Percentiles rank a stretch among this genome's conserved stretches.
Evolutionary conservation across 257 asterid species (phyloP).

Genomic region (Plantago ovata): DNA sequence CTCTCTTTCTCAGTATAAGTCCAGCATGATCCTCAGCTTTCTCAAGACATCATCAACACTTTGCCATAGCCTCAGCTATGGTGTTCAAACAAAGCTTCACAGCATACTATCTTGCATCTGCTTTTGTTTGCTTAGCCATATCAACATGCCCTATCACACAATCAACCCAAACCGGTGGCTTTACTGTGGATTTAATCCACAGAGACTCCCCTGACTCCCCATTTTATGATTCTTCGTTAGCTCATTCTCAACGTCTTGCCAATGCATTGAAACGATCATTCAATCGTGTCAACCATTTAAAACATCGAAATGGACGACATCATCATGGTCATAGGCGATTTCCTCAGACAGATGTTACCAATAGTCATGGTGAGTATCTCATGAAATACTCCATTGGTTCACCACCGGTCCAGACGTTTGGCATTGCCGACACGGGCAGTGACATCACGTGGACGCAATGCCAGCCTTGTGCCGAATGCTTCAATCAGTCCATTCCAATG

Average conservation of each 20-base stretch:
- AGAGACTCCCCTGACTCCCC: too few species aligned
- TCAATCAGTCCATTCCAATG: conserved; percentile 24
- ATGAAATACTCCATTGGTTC: conserved; percentile 53
- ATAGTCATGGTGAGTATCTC: conserved; percentile 46
- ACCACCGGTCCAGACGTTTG: conserved; percentile 41
- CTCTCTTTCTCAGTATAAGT: too few species aligned
- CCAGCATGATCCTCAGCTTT: too few species aligned
- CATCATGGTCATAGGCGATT: background rate
- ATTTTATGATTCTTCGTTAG: too few species aligned
- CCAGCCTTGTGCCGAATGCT: conserved; percentile 48
- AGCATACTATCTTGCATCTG: background rate
- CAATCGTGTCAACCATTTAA: background rate
- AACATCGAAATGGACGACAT: background rate
- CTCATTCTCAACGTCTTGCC: background rate
- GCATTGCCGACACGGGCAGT: conserved; percentile 64
- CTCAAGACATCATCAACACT: background rate
- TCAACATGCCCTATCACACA: too few species aligned
- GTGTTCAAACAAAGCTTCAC: background rate
- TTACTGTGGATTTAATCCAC: too few species aligned
- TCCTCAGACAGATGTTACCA: background rate
- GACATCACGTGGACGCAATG: conserved; percentile 65
- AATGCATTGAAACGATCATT: background rate
- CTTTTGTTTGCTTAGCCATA: too few species aligned
- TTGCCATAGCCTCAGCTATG: background rate
- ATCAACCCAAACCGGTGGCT: too few species aligned